These are phyloP conservation scores for Raphidocelis subcapitata DNA, from an alignment of 139 green algal species.

Conservation along the genomic window DNA sequence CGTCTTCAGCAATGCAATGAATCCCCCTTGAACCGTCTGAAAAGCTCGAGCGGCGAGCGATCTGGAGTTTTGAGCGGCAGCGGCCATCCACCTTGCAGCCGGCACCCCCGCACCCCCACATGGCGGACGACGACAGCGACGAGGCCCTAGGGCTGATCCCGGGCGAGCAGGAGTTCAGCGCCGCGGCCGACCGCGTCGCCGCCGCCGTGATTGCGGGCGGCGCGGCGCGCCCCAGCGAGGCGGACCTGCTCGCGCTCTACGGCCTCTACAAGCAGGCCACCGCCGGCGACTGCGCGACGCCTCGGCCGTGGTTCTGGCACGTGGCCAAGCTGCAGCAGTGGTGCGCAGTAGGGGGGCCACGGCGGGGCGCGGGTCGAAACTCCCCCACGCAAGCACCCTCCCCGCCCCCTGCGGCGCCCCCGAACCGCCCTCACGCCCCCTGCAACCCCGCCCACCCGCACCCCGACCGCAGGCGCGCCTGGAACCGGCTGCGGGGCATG, in stretches of 20 bases:
- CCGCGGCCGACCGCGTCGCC: conserved; percentile 32
- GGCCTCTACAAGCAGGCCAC: conserved; percentile 59
- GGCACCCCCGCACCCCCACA: too few species aligned
- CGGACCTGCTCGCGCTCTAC: conserved; percentile 41
- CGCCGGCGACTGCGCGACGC: conserved; percentile 30
- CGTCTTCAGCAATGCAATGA: too few species aligned
- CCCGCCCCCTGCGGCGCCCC: not conserved
- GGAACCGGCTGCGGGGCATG: not conserved
- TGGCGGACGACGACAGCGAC: too few species aligned
- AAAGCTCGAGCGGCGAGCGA: too few species aligned
- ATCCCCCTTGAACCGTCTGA: too few species aligned
- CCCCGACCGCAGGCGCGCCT: conserved; percentile 6
- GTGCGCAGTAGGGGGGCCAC: not conserved
- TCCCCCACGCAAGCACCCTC: not conserved
- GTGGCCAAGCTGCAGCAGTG: conserved; percentile 41
- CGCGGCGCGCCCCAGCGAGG: conserved; percentile 8
- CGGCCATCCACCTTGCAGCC: too few species aligned
- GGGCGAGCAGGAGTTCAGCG: conserved; percentile 30
- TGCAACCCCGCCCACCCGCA: not conserved
- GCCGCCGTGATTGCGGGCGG: not conserved
- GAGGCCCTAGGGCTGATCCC: too few species aligned
- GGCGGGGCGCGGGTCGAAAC: not conserved
- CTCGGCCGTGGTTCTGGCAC: conserved; percentile 49
- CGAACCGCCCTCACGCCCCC: not conserved
- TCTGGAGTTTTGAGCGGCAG: too few species aligned